phyloP scores from a whole-genome alignment of 2,329 filamentous ascomycete species.

The Bipolaris gigantea region DNA sequence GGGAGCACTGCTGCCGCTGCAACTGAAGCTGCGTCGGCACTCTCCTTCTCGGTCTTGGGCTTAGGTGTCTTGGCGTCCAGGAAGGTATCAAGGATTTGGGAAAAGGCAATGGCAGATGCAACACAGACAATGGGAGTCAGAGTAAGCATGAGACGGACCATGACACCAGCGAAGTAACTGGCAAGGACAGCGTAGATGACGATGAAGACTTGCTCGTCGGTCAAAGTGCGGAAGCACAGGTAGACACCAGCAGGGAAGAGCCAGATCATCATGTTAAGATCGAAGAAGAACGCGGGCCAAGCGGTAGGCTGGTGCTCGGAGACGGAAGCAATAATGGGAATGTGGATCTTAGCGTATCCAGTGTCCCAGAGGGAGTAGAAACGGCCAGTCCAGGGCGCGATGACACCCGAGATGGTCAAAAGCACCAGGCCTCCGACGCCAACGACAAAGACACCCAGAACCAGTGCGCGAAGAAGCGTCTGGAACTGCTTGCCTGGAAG shows the following conservation, averaged over 20 bases:
- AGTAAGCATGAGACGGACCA: conserved; percentile 98
- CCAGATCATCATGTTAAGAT: conserved; percentile 98
- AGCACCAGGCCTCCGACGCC: conserved; percentile 75
- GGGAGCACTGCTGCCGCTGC: conserved; percentile 56
- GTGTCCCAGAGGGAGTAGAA: conserved; percentile 99
- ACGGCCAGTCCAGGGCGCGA: conserved; percentile 95
- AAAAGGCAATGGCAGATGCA: conserved; percentile 84
- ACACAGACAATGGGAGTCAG: conserved; percentile 96
- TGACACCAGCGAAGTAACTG: conserved; percentile 98
- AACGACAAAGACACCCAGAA: conserved; percentile 73
- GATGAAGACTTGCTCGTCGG: conserved; percentile 96
- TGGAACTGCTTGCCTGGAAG: conserved; percentile 93
- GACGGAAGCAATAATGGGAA: conserved; percentile 99
- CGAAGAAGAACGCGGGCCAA: conserved; percentile 99
- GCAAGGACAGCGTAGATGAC: conserved; percentile 96
- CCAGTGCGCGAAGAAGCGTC: conserved; percentile 76
- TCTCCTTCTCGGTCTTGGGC: conserved; percentile 47
- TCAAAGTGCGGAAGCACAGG: conserved; percentile 91
- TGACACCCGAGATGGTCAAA: conserved; percentile 83
- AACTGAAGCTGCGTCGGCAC: conserved; percentile 37
- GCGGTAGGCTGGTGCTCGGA: conserved; percentile 99
- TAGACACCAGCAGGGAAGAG: conserved; percentile 98
- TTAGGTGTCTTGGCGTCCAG: conserved; percentile 67
- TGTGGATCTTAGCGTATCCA: conserved; percentile 97
- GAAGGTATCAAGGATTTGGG: conserved; percentile 86